phyloP scores from a whole-genome alignment of 805 yeast species.

The Wickerhamomyces queroliae region DNA sequence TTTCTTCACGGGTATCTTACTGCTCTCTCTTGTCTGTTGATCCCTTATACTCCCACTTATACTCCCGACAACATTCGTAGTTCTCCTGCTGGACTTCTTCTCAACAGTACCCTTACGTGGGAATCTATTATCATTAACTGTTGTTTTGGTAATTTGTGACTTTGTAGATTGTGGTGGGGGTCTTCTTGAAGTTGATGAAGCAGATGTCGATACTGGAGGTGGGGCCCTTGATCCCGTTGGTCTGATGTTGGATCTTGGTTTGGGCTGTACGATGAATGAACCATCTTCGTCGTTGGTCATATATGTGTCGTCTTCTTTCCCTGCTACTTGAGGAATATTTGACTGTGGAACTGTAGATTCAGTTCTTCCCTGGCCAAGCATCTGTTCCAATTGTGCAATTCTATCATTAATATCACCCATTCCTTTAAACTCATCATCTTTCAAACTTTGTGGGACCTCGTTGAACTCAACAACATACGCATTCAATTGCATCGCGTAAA shows the following conservation, averaged over 20 bases:
- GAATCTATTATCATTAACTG: no score
- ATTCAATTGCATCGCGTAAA: constrained; percentile 77
- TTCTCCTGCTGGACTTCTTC: constrained; percentile 1
- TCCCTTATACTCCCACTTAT: background rate
- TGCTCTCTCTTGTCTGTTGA: no score
- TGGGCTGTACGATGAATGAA: constrained; percentile 24
- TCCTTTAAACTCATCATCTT: constrained; percentile 7
- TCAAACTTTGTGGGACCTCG: constrained; percentile 13
- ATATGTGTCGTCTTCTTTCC: constrained; percentile 20
- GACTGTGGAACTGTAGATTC: constrained; percentile 1
- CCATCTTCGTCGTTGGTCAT: constrained; percentile 26
- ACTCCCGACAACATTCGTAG: background rate
- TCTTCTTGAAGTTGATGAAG: background rate
- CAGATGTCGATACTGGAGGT: no score
- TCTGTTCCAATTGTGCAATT: constrained; percentile 14
- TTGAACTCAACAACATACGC: constrained; percentile 82
- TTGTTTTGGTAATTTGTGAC: no score
- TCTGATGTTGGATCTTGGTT: constrained; percentile 1
- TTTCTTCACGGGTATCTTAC: constrained; percentile 10
- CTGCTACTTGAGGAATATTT: background rate
- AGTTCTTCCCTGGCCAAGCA: no score
- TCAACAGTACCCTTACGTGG: no score
- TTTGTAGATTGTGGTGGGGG: background rate
- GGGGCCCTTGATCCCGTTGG: background rate
- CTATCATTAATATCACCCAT: constrained; percentile 14